phyloP scores from a whole-genome alignment of 306 rosid genomes.

The Begonia peltatifolia region DNA sequence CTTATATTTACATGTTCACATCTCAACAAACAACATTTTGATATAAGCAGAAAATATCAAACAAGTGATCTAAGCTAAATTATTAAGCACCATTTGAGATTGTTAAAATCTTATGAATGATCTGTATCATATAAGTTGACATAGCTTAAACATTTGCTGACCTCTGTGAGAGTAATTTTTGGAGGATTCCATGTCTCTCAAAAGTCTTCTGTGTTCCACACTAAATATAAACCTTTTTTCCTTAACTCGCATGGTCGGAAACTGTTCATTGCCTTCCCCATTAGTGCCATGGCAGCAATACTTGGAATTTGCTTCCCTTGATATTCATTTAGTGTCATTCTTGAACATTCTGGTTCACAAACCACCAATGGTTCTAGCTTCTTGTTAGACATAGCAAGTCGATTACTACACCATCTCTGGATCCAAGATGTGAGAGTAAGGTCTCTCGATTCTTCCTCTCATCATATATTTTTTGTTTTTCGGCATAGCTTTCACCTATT shows the following conservation, averaged over 20 bases:
- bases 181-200: background rate
- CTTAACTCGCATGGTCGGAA: constrained; percentile 30
- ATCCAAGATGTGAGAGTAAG: constrained; percentile 73
- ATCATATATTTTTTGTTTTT: constrained; percentile 1
- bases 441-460: constrained; percentile 22
- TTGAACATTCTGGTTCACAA: constrained; percentile 23
- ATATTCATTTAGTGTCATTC: constrained; percentile 10
- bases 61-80: too few species aligned
- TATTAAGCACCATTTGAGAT: too few species aligned
- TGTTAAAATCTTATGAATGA: too few species aligned
- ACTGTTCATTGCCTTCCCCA: constrained; percentile 62
- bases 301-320: constrained; percentile 65
- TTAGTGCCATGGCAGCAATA: constrained; percentile 83
- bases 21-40: too few species aligned
- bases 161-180: too few species aligned
- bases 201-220: constrained; percentile 43
- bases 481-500: constrained; percentile 11
- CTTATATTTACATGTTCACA: too few species aligned
- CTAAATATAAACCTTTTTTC: constrained; percentile 41
- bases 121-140: too few species aligned
- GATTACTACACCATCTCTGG: constrained; percentile 43
- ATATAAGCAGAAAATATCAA: too few species aligned
- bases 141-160: too few species aligned
- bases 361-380: constrained; percentile 20
- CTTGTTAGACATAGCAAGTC: constrained; percentile 18